Percentiles rank a stretch among this genome's conserved stretches.
phyloP scores from a whole-genome alignment of 768 basidiomycete genomes.

The Tricholoma matsutake region DNA sequence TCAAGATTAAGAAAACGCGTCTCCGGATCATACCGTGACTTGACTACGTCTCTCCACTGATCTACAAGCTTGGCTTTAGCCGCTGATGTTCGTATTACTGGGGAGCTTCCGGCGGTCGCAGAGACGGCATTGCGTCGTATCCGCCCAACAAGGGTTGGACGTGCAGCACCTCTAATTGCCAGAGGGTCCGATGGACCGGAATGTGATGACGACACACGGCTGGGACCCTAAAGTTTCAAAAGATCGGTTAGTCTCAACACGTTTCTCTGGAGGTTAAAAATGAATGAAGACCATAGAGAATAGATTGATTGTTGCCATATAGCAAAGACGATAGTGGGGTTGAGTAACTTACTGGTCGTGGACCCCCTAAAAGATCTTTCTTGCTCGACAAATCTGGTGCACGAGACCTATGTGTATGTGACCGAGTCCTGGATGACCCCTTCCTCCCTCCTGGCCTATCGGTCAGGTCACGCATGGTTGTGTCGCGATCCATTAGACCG shows the following conservation, averaged over 20 bases:
- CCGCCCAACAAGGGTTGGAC: conserved; percentile 47
- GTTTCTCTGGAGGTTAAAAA: conserved; percentile 21
- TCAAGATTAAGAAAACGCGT: conserved; percentile 76
- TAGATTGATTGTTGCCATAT: conserved; percentile 14
- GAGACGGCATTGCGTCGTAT: conserved; percentile 59
- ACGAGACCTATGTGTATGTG: conserved; percentile 61
- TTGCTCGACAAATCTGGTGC: conserved; percentile 48
- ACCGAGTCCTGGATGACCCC: conserved; percentile 55
- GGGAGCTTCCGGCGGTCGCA: conserved; percentile 8
- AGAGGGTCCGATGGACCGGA: conserved; percentile 50
- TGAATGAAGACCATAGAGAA: conserved; percentile 5
- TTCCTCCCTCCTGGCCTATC: conserved; percentile 76
- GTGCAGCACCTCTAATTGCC: conserved; percentile 64
- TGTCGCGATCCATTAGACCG: conserved; percentile 75
- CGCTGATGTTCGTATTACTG: neutral
- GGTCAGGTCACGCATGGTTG: conserved; percentile 67
- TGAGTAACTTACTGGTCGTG: conserved; percentile 62
- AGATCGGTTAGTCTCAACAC: conserved; percentile 14
- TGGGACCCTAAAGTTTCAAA: conserved; percentile 33
- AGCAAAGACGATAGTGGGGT: neutral
- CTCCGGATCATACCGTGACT: conserved; percentile 69
- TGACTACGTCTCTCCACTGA: conserved; percentile 73
- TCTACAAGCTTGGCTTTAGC: conserved; percentile 44
- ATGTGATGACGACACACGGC: conserved; percentile 36
- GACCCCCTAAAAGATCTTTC: conserved; percentile 43